Percentiles rank a stretch among this genome's conserved stretches.
phyloP scores from a whole-genome alignment of 106 monocot genomes.

The Platanthera zijinensis region DNA sequence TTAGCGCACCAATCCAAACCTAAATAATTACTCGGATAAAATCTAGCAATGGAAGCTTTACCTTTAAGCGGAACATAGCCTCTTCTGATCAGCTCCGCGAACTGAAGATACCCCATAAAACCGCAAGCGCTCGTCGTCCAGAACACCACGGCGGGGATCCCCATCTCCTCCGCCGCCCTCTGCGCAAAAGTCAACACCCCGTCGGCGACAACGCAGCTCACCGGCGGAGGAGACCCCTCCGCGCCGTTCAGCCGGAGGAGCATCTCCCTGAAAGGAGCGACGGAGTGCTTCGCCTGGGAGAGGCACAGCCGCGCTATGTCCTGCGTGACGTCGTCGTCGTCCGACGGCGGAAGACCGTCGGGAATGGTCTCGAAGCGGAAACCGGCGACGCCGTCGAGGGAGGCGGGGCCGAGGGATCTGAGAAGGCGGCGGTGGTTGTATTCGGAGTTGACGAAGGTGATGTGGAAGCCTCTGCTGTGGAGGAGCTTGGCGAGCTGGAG shows the following conservation, averaged over 20 bases:
- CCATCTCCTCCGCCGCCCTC: constrained; percentile 21
- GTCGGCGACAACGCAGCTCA: constrained; percentile 20
- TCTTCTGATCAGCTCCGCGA: constrained; percentile 18
- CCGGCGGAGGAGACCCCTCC: constrained; percentile 7
- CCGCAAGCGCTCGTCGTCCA: constrained; percentile 38
- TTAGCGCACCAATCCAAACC: too few relatives aligned
- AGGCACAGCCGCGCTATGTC: constrained; percentile 35
- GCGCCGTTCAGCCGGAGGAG: constrained; percentile 23
- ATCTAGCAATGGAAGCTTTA: neutral
- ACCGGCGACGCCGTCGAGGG: constrained; percentile 20
- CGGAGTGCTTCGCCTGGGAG: constrained; percentile 23
- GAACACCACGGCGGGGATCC: constrained; percentile 21
- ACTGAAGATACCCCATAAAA: constrained; percentile 19
- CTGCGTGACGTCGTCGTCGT: constrained; percentile 27
- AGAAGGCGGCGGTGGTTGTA: constrained; percentile 33
- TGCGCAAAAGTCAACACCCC: constrained; percentile 24
- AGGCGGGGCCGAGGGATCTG: constrained; percentile 15
- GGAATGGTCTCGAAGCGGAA: constrained; percentile 36
- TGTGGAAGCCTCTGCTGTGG: constrained; percentile 30
- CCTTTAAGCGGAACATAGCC: constrained; percentile 22
- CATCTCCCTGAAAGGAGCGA: constrained; percentile 31
- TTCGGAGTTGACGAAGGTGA: constrained; percentile 47
- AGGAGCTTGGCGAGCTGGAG: constrained; percentile 43
- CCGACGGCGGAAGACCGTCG: constrained; percentile 45
- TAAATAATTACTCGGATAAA: neutral